Base-by-base conservation (phyloP, 768 basidiomycete species). In the Xanthoconium stramineum region DNA sequence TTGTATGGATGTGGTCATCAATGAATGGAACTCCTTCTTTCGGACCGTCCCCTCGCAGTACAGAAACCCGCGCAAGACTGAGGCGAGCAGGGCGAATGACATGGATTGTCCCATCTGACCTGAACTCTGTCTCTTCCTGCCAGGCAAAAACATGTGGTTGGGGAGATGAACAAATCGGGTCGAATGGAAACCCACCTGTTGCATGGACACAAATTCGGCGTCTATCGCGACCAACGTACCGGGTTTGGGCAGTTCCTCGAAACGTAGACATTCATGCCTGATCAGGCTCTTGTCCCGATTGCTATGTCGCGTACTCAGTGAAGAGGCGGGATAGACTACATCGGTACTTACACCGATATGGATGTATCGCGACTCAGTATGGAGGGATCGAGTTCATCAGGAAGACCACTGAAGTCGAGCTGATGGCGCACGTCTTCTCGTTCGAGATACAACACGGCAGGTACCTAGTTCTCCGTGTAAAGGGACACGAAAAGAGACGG, bases 1-100 rank as follows among this genome's bases (percentile, higher is more conserved):
- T 96, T 3, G 94, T 97, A 64, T 97, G 92, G 37, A 98, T 98
- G 65, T 99, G 91, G 65, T 99, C 97, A 63, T 98, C 97, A 62
- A 99, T 97, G 73, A 98, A 97, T 3, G 97, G 96, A 13, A 88
- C 68, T 5, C 91, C 91, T 65, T 89, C 84, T 57, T 84, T 84
- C 0, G 78, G 78, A 0, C 93, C 94, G 63, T 88, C 80, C 3
- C 96, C 95, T 12, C 97, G 83, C 44, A 98, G 72, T 15, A 96
- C 95, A 4, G 95, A 98, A 1, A 99, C 97, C 24, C 97, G 84
- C 28, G 97, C 96, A 8, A 99, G 78, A 53, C 94, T 92, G 65
- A 95, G 83, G 50, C 94, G 85, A 6, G 94, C 89, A 2, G 97
- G 97, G 13, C 94, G 83, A 30, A 98, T 76, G 36, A 98, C 87